A percentile compares a stretch with the other conserved stretches of the same genome.
These are phyloP conservation scores for Didymellaceae sp. DNA, from an alignment of 2,329 filamentous ascomycete species.

Conservation along the genomic window DNA sequence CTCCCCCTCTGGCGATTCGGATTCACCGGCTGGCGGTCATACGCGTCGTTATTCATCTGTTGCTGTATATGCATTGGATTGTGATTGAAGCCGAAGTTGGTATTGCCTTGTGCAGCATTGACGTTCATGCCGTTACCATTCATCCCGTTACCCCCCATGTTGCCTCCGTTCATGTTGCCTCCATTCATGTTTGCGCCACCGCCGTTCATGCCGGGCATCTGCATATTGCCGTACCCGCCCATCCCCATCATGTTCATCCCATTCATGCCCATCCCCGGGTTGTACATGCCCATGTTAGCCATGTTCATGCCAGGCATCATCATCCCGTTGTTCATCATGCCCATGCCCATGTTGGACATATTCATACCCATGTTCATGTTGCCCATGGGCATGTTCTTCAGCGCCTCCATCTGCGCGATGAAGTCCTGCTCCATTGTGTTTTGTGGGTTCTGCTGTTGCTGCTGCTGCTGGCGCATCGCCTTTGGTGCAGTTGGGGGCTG, in stretches of 20 bases:
- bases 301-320: conserved; percentile 4
- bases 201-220: conserved; percentile 8
- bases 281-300: conserved; percentile 46
- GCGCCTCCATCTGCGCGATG: conserved; percentile 54
- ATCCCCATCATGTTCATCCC: conserved; percentile 34
- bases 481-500: conserved; percentile 54
- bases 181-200: background rate
- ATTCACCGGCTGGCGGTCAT: conserved; percentile 95
- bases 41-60: conserved; percentile 67
- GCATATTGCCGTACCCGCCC: background rate
- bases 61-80: background rate
- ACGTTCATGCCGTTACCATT: conserved; percentile 9
- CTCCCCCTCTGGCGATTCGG: conserved; percentile 84
- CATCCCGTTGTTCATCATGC: conserved; percentile 38
- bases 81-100: background rate
- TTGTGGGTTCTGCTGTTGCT: conserved; percentile 43
- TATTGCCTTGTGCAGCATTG: too few relatives aligned
- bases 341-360: conserved; percentile 43
- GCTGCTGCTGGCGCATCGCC: conserved; percentile 52
- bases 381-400: conserved; percentile 52
- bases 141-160: conserved; percentile 9
- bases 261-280: conserved; percentile 45
- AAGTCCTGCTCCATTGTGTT: conserved; percentile 49
- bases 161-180: too few relatives aligned
- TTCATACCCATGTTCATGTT: conserved; percentile 43